These are phyloP conservation scores for Candida ficus DNA, from an alignment of 805 yeast species.

Conservation along the genomic window DNA sequence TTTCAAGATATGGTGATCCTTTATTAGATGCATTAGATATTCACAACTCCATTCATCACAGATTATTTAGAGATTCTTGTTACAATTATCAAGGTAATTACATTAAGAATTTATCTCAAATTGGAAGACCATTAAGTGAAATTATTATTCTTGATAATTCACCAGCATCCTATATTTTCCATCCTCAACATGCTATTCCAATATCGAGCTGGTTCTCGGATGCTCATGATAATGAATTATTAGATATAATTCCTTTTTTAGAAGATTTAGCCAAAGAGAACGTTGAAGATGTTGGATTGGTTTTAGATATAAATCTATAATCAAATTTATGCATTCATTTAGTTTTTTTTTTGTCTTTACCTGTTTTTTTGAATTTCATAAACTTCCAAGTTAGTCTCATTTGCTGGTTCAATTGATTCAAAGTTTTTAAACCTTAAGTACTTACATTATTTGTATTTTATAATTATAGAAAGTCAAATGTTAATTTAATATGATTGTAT, in stretches of 20 bases:
- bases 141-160: constrained; percentile 92
- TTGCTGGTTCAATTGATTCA: constrained; percentile 6
- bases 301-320: constrained; percentile 64
- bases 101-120: constrained; percentile 87
- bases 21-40: constrained; percentile 81
- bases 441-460: constrained; percentile 2
- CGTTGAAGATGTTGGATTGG: constrained; percentile 82
- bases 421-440: neutral
- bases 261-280: constrained; percentile 70
- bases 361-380: too few species aligned
- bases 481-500: neutral
- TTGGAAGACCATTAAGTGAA: constrained; percentile 87
- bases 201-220: constrained; percentile 98
- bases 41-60: constrained; percentile 74
- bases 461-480: constrained; percentile 7
- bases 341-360: too few species aligned
- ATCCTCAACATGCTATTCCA: constrained; percentile 97
- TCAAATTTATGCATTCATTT: neutral
- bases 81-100: constrained; percentile 91
- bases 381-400: neutral
- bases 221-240: constrained; percentile 90
- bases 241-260: constrained; percentile 85
- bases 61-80: constrained; percentile 92
- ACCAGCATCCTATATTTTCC: constrained; percentile 96
- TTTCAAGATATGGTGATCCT: constrained; percentile 94